phyloP scores from a whole-genome alignment of 345 rosid genomes.

The Populus simonii region DNA sequence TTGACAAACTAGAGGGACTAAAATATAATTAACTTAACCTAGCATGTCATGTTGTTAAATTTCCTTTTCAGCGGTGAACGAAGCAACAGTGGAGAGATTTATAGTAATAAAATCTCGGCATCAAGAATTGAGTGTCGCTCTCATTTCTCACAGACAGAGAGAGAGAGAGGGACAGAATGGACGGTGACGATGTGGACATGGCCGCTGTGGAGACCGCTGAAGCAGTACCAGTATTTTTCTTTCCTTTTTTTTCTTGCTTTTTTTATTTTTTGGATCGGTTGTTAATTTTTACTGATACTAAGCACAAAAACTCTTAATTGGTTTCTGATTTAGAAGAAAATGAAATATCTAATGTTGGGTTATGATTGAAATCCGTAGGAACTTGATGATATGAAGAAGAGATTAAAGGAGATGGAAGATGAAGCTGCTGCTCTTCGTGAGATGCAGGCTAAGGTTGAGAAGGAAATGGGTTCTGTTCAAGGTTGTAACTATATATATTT shows the following conservation, averaged over 20 bases:
- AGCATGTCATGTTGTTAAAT: no score
- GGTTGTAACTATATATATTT: not conserved
- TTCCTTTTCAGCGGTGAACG: no score
- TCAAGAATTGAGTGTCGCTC: no score
- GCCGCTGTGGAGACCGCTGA: slow-evolving; percentile 33
- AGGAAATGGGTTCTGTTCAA: slow-evolving; percentile 20
- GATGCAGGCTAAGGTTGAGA: slow-evolving; percentile 26
- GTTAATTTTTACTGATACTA: no score
- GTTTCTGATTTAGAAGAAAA: not conserved
- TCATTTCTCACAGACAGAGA: no score
- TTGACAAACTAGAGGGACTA: no score
- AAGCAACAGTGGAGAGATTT: no score
- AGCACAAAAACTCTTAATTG: no score
- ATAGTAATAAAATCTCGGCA: not conserved
- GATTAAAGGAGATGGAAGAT: slow-evolving; percentile 25
- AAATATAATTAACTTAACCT: no score
- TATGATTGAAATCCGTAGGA: not conserved
- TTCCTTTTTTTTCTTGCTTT: not conserved
- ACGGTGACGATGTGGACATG: slow-evolving; percentile 43
- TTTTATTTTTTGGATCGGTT: no score
- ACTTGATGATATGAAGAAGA: slow-evolving; percentile 23
- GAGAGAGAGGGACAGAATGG: slow-evolving; percentile 16
- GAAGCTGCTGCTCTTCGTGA: slow-evolving; percentile 26
- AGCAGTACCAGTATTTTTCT: not conserved
- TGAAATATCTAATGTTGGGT: not conserved